A percentile compares a stretch with the other conserved stretches of the same genome.
Conservation (phyloP, 805 yeast genomes). For the Kodamaea kaohsiungensis region DNA sequence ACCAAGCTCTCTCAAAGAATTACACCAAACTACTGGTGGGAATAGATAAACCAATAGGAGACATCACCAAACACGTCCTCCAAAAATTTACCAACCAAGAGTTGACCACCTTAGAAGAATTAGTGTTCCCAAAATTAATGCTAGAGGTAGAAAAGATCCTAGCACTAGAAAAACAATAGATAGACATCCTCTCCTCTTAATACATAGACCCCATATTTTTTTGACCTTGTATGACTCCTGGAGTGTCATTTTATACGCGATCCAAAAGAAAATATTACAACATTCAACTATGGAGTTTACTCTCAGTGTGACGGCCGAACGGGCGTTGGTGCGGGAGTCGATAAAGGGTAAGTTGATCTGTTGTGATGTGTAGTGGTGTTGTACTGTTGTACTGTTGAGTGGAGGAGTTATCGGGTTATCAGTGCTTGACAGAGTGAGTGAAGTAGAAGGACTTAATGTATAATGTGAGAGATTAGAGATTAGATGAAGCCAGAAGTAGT, state of each 20-base stretch:
- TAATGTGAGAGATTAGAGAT: too few relatives aligned
- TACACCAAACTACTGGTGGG: slow-evolving; percentile 76
- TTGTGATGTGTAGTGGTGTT: background rate
- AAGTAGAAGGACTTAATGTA: too few relatives aligned
- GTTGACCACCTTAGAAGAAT: slow-evolving; percentile 34
- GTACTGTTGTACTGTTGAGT: too few relatives aligned
- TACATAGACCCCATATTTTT: background rate
- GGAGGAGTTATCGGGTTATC: too few relatives aligned
- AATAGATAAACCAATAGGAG: slow-evolving; percentile 65
- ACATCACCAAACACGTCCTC: slow-evolving; percentile 66
- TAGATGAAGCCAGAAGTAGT: too few relatives aligned
- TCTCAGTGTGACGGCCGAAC: slow-evolving; percentile 50
- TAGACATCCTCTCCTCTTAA: background rate
- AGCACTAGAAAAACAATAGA: slow-evolving; percentile 10
- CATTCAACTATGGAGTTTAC: slow-evolving; percentile 43
- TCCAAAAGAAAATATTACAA: background rate
- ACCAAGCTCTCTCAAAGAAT: slow-evolving; percentile 43
- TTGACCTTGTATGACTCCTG: background rate
- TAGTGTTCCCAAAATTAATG: slow-evolving; percentile 43
- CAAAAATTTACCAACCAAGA: slow-evolving; percentile 52
- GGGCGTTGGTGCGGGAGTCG: slow-evolving; percentile 55
- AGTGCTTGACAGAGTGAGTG: too few relatives aligned
- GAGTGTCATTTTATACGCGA: slow-evolving; percentile 3
- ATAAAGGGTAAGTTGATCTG: slow-evolving; percentile 41
- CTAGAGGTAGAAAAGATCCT: slow-evolving; percentile 37